A percentile compares a stretch with the other conserved stretches of the same genome.
Conservation (phyloP, 2,329 filamentous ascomycete genomes). For the Colletotrichum sp. region DNA sequence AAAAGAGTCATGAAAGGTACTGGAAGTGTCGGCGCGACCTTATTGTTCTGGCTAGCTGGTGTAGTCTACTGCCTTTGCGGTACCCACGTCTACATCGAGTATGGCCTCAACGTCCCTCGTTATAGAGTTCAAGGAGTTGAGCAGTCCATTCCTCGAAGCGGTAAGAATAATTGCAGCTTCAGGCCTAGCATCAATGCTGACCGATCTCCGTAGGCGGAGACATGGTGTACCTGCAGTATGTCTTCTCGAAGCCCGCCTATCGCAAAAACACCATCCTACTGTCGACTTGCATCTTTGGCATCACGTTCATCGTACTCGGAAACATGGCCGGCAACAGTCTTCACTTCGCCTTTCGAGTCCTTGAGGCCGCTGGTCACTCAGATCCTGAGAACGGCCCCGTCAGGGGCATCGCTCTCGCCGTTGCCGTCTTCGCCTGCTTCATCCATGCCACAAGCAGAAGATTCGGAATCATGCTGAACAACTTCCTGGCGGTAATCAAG, state of each 20-base stretch:
- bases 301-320: slow-evolving; percentile 49
- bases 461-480: slow-evolving; percentile 56
- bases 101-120: slow-evolving; percentile 51
- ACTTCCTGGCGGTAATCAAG: slow-evolving; percentile 55
- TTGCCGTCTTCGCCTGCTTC: slow-evolving; percentile 47
- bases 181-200: neutral
- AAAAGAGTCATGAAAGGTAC: slow-evolving; percentile 37
- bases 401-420: slow-evolving; percentile 51
- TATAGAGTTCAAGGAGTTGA: slow-evolving; percentile 42
- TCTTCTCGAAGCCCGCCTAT: slow-evolving; percentile 43
- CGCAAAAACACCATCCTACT: slow-evolving; percentile 39
- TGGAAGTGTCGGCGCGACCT: slow-evolving; percentile 34
- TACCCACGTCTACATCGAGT: slow-evolving; percentile 46
- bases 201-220: neutral
- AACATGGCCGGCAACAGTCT: slow-evolving; percentile 56
- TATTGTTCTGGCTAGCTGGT: slow-evolving; percentile 46
- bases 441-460: slow-evolving; percentile 53
- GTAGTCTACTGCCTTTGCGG: slow-evolving; percentile 41
- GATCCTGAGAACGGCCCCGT: slow-evolving; percentile 36
- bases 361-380: slow-evolving; percentile 37
- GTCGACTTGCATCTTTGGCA: slow-evolving; percentile 48
- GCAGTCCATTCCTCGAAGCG: slow-evolving; percentile 47
- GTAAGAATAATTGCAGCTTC: slow-evolving; percentile 50
- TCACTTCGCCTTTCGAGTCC: slow-evolving; percentile 45
- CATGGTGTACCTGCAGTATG: slow-evolving; percentile 44